Evolutionary conservation across 352 stramenopile species (phyloP).

Genomic region (Aphanomyces euteiches): DNA sequence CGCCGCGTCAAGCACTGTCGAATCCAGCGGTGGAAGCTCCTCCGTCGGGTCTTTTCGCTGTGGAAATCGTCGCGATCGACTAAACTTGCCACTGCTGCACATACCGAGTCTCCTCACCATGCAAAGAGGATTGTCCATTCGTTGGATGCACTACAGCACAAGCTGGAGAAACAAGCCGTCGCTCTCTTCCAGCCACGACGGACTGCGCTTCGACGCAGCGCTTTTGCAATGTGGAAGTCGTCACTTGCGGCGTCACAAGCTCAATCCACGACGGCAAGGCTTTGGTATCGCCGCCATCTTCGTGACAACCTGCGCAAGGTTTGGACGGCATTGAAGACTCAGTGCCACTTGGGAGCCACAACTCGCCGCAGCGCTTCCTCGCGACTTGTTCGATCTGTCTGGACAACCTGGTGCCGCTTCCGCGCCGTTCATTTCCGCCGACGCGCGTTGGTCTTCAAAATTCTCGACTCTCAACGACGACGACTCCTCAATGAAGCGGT

Average conservation of each 20-base stretch:
- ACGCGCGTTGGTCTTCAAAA: neutral
- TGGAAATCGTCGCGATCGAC: neutral
- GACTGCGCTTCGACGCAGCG: constrained; percentile 1
- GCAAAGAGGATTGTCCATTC: neutral
- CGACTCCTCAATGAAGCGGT: neutral
- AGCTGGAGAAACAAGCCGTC: constrained; percentile 2
- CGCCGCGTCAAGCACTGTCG: too few relatives aligned
- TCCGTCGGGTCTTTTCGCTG: neutral
- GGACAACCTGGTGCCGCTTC: neutral
- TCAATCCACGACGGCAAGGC: neutral
- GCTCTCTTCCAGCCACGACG: neutral
- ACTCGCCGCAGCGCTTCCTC: neutral
- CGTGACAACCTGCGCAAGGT: neutral
- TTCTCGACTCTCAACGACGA: neutral
- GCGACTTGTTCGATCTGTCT: neutral
- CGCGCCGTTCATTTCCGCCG: neutral
- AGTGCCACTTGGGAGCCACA: neutral
- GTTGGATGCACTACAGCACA: constrained; percentile 3
- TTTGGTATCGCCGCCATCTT: neutral
- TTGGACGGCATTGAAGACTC: neutral
- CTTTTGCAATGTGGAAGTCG: constrained; percentile 6
- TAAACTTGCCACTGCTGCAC: neutral
- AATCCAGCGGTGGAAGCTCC: too few relatives aligned
- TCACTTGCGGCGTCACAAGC: neutral
- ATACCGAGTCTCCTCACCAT: neutral